Base-by-base conservation (phyloP, 1,139 yeast genomes). In the Protomyces gravidus region DNA sequence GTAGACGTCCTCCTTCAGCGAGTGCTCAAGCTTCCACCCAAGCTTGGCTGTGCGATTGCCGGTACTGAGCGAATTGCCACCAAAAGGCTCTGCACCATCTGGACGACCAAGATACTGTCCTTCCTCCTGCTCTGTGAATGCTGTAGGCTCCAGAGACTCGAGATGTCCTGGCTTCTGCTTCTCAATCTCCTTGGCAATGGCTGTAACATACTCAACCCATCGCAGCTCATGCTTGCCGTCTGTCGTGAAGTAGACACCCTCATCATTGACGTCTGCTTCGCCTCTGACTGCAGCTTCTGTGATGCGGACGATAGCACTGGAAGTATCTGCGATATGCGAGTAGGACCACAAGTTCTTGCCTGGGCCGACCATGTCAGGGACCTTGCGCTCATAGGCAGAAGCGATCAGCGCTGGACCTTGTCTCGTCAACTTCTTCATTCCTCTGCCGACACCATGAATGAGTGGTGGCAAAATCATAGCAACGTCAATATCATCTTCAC, bases 101-200 rank as follows among this genome's bases (percentile, higher is more conserved):
- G 42, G 42, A 4, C 21, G 19, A 17, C 42, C 42, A 15, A 36
- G 19, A 17, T 36, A 36, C 23, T 36, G 21, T 15, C 42, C 42
- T 17, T 36, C 42, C 19, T 36, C 42, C 9, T 36, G 42, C 7
- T 36, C 42, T 9, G 42, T 36, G 13, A 36, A 36, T 15, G 42
- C 7, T 2, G 42, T 36, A 13, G 42, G 42, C 23, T 36, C 42
- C 5, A 36, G 42, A 13, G 42, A 36, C 42, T 36, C 23, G 23
- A 36, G 42, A 3, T 17, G 42, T 15, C 42, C 42, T 15, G 42
- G 21, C 21, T n/a, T 17, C 42, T 36, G 42, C 42, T 36, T 36
- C 42, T 36, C 42, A n/a, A 36, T 36, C 25, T 36, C 42, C 42
- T 36, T 19, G 42, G 42, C 42, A 9, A 36, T 36, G 6, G 42